Conservation (phyloP, 495 filamentous ascomycete species). For the Daldinia vernicosa region DNA sequence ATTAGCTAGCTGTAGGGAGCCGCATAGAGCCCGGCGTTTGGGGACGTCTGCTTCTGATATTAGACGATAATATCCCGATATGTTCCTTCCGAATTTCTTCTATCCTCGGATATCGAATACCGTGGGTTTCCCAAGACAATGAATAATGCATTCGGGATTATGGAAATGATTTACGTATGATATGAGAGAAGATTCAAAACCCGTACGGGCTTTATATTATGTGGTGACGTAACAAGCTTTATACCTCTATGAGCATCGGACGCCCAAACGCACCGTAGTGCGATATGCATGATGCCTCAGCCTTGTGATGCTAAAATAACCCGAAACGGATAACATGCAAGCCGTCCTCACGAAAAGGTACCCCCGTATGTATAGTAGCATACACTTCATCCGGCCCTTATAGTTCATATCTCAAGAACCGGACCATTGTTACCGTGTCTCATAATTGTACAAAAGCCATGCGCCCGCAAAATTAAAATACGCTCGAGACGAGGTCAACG, state of each 20-base stretch:
- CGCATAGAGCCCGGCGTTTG: slow-evolving; percentile 38
- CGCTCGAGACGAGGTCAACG: slow-evolving; percentile 76
- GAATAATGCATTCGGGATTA: background rate
- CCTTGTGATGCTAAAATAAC: slow-evolving; percentile 4
- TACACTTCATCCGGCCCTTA: background rate
- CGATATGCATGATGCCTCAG: slow-evolving; percentile 6
- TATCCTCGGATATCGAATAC: slow-evolving; percentile 19
- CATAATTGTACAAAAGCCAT: slow-evolving; percentile 13
- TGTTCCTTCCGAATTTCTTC: slow-evolving; percentile 17
- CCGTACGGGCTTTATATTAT: slow-evolving; percentile 23
- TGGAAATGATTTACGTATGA: background rate
- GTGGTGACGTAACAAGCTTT: background rate
- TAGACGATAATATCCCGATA: slow-evolving; percentile 12
- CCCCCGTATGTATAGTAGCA: background rate
- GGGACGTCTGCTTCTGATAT: slow-evolving; percentile 24
- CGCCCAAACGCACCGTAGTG: slow-evolving; percentile 2
- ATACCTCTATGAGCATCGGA: slow-evolving; percentile 17
- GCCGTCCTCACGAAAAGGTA: slow-evolving; percentile 1
- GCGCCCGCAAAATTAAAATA: slow-evolving; percentile 64
- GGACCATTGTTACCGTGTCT: background rate
- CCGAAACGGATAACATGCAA: background rate
- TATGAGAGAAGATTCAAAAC: background rate
- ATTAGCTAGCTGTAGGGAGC: slow-evolving; percentile 28
- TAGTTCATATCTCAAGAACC: background rate
- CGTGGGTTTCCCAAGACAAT: background rate